Evolutionary conservation across 202 grass and related monocot species (phyloP).

Genomic region (Zizania palustris): DNA sequence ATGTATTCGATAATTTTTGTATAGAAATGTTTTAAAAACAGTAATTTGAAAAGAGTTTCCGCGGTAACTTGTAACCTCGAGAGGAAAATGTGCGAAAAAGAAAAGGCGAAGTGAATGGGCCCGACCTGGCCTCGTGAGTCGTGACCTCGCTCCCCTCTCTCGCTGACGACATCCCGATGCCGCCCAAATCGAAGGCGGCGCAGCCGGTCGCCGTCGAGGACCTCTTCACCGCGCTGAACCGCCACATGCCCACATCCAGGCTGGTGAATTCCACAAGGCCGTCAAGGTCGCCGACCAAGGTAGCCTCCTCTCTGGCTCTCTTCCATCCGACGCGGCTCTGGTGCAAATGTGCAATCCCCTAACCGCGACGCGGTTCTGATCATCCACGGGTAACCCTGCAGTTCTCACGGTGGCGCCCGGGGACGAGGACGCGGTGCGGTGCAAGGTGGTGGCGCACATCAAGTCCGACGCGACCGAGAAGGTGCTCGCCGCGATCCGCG

Average conservation of each 20-base stretch:
- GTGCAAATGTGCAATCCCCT: neutral
- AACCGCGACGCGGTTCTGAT: constrained; percentile 27
- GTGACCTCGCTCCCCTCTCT: neutral
- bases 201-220: constrained; percentile 64
- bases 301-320: neutral
- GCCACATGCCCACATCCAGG: constrained; percentile 64
- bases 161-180: constrained; percentile 49
- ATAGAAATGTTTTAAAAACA: too few species aligned
- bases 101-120: too few species aligned
- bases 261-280: constrained; percentile 50
- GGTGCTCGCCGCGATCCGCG: constrained; percentile 68
- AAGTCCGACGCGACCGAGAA: constrained; percentile 74
- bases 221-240: constrained; percentile 74
- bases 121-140: neutral
- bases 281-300: constrained; percentile 92
- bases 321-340: neutral
- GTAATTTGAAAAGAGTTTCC: too few species aligned
- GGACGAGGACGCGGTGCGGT: constrained; percentile 88
- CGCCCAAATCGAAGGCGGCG: constrained; percentile 71
- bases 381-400: constrained; percentile 25
- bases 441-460: constrained; percentile 91
- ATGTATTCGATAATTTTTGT: too few species aligned
- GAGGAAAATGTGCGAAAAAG: too few species aligned
- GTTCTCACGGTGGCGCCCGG: constrained; percentile 69
- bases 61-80: too few species aligned